Evolutionary conservation across 345 rosid species (phyloP).

Genomic region (Acer negundo): DNA sequence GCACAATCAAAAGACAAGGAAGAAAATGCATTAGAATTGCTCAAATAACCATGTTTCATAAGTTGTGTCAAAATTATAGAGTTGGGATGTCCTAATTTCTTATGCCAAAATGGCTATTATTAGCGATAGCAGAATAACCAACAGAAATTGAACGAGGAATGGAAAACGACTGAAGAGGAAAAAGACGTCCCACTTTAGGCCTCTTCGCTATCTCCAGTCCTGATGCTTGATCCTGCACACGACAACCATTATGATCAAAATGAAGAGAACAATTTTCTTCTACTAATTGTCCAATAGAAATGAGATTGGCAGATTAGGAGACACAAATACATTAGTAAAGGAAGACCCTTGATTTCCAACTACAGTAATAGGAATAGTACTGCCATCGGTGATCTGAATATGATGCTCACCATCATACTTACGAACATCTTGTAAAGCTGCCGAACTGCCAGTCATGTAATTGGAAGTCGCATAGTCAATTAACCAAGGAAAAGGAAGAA

Average conservation of each 20-base stretch:
- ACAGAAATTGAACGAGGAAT: too few species aligned
- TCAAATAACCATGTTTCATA: too few species aligned
- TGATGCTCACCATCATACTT: background rate
- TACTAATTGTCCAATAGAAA: background rate
- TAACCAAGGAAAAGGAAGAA: background rate
- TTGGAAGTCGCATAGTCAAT: conserved; percentile 1
- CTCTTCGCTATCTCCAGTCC: background rate
- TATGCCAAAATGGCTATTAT: too few species aligned
- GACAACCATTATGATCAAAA: background rate
- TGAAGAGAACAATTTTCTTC: background rate
- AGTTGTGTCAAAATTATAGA: too few species aligned
- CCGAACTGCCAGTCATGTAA: conserved; percentile 1
- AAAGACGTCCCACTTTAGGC: background rate
- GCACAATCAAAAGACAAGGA: too few species aligned
- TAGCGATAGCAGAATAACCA: too few species aligned
- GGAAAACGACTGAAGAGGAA: too few species aligned
- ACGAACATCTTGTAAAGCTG: background rate
- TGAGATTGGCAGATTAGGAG: background rate
- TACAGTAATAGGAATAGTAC: background rate
- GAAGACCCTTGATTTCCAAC: background rate
- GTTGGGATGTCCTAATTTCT: too few species aligned
- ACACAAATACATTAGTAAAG: background rate
- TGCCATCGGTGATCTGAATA: background rate
- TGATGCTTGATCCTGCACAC: conserved; percentile 1
- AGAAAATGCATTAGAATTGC: too few species aligned